phyloP scores from a whole-genome alignment of 2,329 filamentous ascomycete genomes.

The Orbilia brochopaga region DNA sequence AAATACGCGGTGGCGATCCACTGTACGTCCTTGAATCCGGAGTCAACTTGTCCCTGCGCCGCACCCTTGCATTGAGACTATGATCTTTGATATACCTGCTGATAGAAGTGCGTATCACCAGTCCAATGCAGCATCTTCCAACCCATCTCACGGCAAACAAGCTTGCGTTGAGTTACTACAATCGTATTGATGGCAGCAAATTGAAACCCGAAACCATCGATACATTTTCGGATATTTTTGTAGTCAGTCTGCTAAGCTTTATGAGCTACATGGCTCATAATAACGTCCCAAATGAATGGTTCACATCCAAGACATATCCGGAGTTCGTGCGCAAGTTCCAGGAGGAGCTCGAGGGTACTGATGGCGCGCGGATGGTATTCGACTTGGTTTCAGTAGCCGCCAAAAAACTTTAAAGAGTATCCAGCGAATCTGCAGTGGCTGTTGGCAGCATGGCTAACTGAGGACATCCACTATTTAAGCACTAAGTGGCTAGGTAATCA shows the following conservation, averaged over 20 bases:
- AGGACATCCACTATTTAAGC: too few species aligned
- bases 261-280: constrained; percentile 29
- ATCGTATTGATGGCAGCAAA: not conserved
- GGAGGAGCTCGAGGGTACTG: constrained; percentile 19
- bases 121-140: constrained; percentile 17
- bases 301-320: constrained; percentile 25
- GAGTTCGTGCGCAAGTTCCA: constrained; percentile 22
- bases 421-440: too few species aligned
- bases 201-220: constrained; percentile 20
- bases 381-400: constrained; percentile 29
- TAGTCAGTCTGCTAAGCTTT: constrained; percentile 17
- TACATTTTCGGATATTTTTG: constrained; percentile 24
- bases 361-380: constrained; percentile 20
- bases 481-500: too few species aligned
- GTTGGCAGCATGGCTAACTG: too few species aligned
- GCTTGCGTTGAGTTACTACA: constrained; percentile 18
- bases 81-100: too few species aligned
- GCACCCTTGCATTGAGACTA: not conserved
- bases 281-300: constrained; percentile 34
- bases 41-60: not conserved
- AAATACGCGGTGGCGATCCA: constrained; percentile 31
- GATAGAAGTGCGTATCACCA: too few species aligned
- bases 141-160: constrained; percentile 13
- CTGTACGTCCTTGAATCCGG: constrained; percentile 33
- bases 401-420: constrained; percentile 7